Percentiles rank a stretch among this genome's conserved stretches.
These are phyloP conservation scores for Choiromyces venosus DNA, from an alignment of 495 filamentous ascomycete species.

Conservation along the genomic window DNA sequence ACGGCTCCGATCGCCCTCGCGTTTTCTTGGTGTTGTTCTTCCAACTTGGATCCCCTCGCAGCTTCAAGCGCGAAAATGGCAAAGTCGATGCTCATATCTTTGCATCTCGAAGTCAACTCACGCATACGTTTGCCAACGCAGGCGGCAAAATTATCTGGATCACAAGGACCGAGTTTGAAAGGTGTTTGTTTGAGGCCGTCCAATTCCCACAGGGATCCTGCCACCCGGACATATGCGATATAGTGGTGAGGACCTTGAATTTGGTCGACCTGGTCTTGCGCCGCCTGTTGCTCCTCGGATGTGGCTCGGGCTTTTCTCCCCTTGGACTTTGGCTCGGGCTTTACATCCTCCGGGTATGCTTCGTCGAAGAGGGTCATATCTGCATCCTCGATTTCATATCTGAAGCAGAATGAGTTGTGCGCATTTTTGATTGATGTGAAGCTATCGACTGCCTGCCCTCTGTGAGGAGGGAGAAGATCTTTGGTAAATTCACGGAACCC, in stretches of 20 bases:
- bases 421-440: slow-evolving; percentile 71
- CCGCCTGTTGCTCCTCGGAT: slow-evolving; percentile 33
- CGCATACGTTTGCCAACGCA: slow-evolving; percentile 24
- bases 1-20: slow-evolving; percentile 22
- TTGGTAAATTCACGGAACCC: slow-evolving; percentile 67
- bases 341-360: slow-evolving; percentile 44
- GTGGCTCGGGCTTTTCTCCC: slow-evolving; percentile 29
- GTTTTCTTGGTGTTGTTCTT: slow-evolving; percentile 21
- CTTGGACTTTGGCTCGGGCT: slow-evolving; percentile 43
- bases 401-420: slow-evolving; percentile 81
- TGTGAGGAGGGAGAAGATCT: slow-evolving; percentile 61
- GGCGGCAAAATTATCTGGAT: slow-evolving; percentile 26
- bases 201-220: slow-evolving; percentile 75
- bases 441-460: slow-evolving; percentile 66
- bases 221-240: slow-evolving; percentile 77
- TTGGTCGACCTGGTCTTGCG: slow-evolving; percentile 44
- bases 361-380: slow-evolving; percentile 66
- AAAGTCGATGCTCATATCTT: slow-evolving; percentile 32
- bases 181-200: slow-evolving; percentile 79
- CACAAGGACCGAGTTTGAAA: slow-evolving; percentile 57
- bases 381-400: slow-evolving; percentile 71
- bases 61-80: slow-evolving; percentile 40
- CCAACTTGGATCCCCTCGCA: slow-evolving; percentile 29
- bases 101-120: slow-evolving; percentile 32
- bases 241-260: slow-evolving; percentile 60